Percentiles rank a stretch among this genome's conserved stretches.
Conservation (phyloP, 2,329 filamentous ascomycete species). For the Aspergillus pseudoglaucus region DNA sequence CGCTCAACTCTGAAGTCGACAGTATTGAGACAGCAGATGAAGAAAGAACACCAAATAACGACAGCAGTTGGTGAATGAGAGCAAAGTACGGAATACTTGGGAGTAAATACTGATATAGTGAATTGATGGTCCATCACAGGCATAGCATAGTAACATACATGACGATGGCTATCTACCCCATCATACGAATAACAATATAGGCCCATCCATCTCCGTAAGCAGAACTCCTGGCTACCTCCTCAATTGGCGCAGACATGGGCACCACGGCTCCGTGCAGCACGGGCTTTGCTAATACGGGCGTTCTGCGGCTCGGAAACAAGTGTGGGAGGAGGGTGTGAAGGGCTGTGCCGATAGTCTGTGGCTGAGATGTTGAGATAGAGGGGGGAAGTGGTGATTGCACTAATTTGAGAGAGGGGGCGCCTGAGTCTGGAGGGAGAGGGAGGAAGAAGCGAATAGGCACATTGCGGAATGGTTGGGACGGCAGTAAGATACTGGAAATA, state of each 20-base stretch:
- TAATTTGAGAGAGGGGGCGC: conserved; percentile 51
- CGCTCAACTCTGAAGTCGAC: too few species aligned
- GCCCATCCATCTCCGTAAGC: conserved; percentile 92
- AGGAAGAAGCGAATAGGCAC: conserved; percentile 88
- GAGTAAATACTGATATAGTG: too few species aligned
- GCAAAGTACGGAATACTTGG: too few species aligned
- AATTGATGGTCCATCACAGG: too few species aligned
- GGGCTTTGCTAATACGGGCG: conserved; percentile 74
- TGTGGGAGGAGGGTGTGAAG: conserved; percentile 69
- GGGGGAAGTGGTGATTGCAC: conserved; percentile 69
- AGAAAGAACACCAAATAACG: too few species aligned
- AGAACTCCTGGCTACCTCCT: conserved; percentile 74
- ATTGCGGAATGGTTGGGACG: conserved; percentile 65
- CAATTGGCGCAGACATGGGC: conserved; percentile 71
- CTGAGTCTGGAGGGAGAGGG: conserved; percentile 54
- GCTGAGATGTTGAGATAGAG: conserved; percentile 40
- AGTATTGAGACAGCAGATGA: too few species aligned
- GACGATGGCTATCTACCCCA: conserved; percentile 36
- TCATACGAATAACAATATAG: conserved; percentile 70
- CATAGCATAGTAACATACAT: neutral
- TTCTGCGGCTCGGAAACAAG: conserved; percentile 80
- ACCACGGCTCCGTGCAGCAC: conserved; percentile 79
- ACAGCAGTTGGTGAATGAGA: too few species aligned
- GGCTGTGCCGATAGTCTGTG: conserved; percentile 68
- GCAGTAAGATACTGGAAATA: conserved; percentile 70